phyloP scores from a whole-genome alignment of 1,139 yeast species.

The Yamadazyma triangularis region DNA sequence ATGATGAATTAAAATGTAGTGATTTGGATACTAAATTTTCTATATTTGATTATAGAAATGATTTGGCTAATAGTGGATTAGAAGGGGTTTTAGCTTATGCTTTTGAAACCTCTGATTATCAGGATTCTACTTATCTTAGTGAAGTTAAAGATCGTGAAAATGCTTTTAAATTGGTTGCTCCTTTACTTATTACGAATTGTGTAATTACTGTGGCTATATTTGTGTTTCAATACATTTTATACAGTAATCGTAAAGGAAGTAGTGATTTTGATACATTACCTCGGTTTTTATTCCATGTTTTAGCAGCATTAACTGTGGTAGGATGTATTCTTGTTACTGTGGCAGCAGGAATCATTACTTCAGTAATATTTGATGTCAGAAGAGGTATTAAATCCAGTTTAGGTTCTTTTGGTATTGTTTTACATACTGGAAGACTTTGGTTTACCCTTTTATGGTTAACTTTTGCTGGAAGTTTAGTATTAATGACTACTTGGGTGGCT shows the following conservation, averaged over 20 bases:
- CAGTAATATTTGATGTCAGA: slow-evolving; percentile 19
- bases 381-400: slow-evolving; percentile 27
- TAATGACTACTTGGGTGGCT: slow-evolving; percentile 30
- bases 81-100: slow-evolving; percentile 48
- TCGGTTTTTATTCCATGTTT: slow-evolving; percentile 22
- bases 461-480: slow-evolving; percentile 20
- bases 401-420: slow-evolving; percentile 40
- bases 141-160: slow-evolving; percentile 15
- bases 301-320: slow-evolving; percentile 30
- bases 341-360: slow-evolving; percentile 24
- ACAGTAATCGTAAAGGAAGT: slow-evolving; percentile 27
- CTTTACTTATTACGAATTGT: slow-evolving; percentile 8
- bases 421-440: slow-evolving; percentile 40
- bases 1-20: slow-evolving; percentile 21
- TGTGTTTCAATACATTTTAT: slow-evolving; percentile 27
- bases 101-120: slow-evolving; percentile 17
- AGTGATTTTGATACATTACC: slow-evolving; percentile 28
- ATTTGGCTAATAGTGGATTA: slow-evolving; percentile 37
- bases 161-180: slow-evolving; percentile 18
- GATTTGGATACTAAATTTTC: slow-evolving; percentile 11
- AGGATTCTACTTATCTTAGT: slow-evolving; percentile 16
- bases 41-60: slow-evolving; percentile 43
- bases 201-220: slow-evolving; percentile 17
- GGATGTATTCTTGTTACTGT: slow-evolving; percentile 26
- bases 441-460: slow-evolving; percentile 38